phyloP scores from a whole-genome alignment of 306 rosid genomes.

The Oemleria cerasiformis region DNA sequence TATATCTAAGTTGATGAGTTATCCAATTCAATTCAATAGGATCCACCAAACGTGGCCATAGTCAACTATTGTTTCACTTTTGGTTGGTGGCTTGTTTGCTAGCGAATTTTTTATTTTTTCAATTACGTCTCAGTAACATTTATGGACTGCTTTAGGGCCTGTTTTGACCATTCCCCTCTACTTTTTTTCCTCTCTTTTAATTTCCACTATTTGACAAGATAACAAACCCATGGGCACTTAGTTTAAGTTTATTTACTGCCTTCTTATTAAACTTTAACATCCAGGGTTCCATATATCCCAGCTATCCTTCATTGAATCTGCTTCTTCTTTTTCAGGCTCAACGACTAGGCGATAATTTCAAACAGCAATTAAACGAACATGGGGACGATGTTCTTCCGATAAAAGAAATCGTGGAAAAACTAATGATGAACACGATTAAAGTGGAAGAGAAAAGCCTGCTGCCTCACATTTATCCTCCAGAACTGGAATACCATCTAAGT shows the following conservation, averaged over 20 bases:
- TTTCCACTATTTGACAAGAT: no score
- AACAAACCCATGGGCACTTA: no score
- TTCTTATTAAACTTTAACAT: neutral
- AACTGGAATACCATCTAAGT: constrained; percentile 41
- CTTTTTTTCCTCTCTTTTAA: no score
- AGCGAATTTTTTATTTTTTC: no score
- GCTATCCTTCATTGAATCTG: neutral
- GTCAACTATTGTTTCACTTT: no score
- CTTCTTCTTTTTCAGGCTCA: constrained; percentile 47
- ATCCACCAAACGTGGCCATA: no score
- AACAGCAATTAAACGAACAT: constrained; percentile 35
- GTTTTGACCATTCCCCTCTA: no score
- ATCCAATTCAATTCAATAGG: no score
- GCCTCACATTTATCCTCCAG: constrained; percentile 56
- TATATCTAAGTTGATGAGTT: no score
- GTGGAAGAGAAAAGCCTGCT: constrained; percentile 50
- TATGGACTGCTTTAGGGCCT: no score
- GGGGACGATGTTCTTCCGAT: constrained; percentile 45
- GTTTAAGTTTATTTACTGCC: neutral
- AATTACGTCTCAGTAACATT: no score
- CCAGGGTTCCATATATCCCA: neutral
- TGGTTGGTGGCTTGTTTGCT: no score
- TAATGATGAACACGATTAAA: constrained; percentile 58
- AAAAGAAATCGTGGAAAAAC: constrained; percentile 59
- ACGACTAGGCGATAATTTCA: constrained; percentile 54